Conservation (phyloP, 1,284 basidiomycete genomes). For the Macrocystidia cucumis region DNA sequence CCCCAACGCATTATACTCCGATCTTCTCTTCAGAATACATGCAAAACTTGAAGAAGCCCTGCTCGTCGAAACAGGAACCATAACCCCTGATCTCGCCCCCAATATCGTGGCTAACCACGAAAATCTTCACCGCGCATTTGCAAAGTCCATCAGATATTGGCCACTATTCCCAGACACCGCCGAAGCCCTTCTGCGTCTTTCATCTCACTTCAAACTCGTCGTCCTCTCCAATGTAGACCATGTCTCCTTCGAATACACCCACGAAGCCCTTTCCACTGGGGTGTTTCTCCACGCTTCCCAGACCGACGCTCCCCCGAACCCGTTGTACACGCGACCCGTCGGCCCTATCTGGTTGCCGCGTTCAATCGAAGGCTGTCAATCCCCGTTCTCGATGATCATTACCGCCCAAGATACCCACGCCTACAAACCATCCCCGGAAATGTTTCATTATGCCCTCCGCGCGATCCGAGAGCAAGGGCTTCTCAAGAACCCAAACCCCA, state of each 20-base stretch:
- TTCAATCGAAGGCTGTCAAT: constrained; percentile 28
- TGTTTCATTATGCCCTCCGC: constrained; percentile 43
- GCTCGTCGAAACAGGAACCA: constrained; percentile 9
- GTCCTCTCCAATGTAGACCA: constrained; percentile 73
- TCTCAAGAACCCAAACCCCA: constrained; percentile 23
- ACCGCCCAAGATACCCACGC: constrained; percentile 62
- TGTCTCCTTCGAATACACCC: constrained; percentile 52
- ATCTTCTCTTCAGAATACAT: constrained; percentile 48
- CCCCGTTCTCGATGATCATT: constrained; percentile 54
- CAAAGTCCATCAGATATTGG: constrained; percentile 53
- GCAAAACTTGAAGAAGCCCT: constrained; percentile 34
- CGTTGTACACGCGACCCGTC: constrained; percentile 20
- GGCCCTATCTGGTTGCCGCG: constrained; percentile 32
- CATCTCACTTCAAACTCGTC: constrained; percentile 56
- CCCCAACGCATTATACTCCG: constrained; percentile 51
- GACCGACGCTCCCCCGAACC: constrained; percentile 11
- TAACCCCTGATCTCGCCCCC: constrained; percentile 11
- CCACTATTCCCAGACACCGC: constrained; percentile 59
- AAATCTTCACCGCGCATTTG: constrained; percentile 33
- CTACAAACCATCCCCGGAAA: constrained; percentile 62
- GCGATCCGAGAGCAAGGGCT: constrained; percentile 35
- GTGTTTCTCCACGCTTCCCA: constrained; percentile 11
- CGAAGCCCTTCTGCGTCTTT: constrained; percentile 48
- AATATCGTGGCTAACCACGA: constrained; percentile 12
- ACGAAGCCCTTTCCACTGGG: constrained; percentile 42